Evolutionary conservation across 2,329 filamentous ascomycete genomes (phyloP), one percentile per base, ranked within the genome.

Genomic region (Lasiodiplodia theobromae): DNA sequence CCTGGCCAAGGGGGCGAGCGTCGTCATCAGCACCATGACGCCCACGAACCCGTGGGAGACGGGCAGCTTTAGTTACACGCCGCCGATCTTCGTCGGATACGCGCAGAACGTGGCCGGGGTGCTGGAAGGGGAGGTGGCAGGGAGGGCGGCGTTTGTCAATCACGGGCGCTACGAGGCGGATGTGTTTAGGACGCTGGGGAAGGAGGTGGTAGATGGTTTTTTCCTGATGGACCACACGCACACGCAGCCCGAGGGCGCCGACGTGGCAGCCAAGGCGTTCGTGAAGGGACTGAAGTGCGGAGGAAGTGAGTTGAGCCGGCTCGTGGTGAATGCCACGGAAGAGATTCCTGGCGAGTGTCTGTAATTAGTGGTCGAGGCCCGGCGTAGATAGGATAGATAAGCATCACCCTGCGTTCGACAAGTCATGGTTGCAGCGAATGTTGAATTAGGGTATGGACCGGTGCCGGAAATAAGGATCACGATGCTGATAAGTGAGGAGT

Each of bases 191-290:
- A 78, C 80, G 16, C 73, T 88, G 56, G 87, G 88, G 0, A 79
- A 77, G 51, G 69, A 78, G 0, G 81, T 78, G 3, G 86, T 88
- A 31, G 84, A 88, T 74, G 78, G 80, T 0, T 81, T 84, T 70
- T 91, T 85, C 70, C 86, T 88, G 0, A 82, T 82, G 23, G 88
- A 90, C 72, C 88, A 91, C 75, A 91, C 88, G 0, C 89, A 90
- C 75, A 89, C 88, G 2, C 85, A 83, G 64, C 79, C 86, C 0
- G 79, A 77, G 34, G 85, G 87, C n/a, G 87, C 89, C 1, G 80
- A 86, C 69, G 78, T 85, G 4, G 85, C 87, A 66, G 84, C 87
- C 0, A 81, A 86, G 72, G 84, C 86, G 5, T 91, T 90, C 72
- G 84, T 88, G 37, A 87, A 88, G 79, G 87, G 82, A 0, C 74